Evolutionary conservation across 2,329 filamentous ascomycete species (phyloP).

Genomic region (Colletotrichum incanum): DNA sequence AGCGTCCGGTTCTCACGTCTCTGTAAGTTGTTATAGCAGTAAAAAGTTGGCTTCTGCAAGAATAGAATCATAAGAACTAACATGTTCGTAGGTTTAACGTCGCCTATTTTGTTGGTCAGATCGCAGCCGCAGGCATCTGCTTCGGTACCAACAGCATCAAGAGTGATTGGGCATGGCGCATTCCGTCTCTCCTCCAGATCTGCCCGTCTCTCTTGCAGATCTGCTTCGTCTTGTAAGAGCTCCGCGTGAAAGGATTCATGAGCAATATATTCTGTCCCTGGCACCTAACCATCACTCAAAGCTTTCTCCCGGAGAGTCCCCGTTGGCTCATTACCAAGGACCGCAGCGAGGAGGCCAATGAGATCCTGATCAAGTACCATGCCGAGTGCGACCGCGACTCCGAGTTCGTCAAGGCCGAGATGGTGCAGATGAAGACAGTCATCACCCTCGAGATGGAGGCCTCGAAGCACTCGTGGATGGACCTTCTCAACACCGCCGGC

Average conservation of each 20-base stretch:
- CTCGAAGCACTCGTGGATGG: constrained; percentile 67
- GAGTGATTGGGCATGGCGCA: constrained; percentile 60
- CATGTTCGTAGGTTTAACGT: constrained; percentile 63
- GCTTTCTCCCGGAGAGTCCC: constrained; percentile 52
- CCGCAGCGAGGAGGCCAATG: constrained; percentile 51
- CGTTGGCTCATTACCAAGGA: constrained; percentile 53
- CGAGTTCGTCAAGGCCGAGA: constrained; percentile 71
- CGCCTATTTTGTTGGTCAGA: constrained; percentile 68
- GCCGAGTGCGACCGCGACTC: constrained; percentile 67
- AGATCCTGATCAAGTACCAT: constrained; percentile 59
- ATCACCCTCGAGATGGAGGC: constrained; percentile 69
- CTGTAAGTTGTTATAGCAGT: constrained; percentile 48
- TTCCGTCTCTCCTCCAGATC: constrained; percentile 64
- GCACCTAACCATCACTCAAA: constrained; percentile 49
- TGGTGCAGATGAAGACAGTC: constrained; percentile 72
- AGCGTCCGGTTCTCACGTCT: constrained; percentile 71
- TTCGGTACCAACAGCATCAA: constrained; percentile 62
- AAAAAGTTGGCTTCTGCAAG: no score
- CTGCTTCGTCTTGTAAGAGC: constrained; percentile 58
- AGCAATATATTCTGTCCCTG: not conserved
- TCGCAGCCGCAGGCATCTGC: constrained; percentile 65
- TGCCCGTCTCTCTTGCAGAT: constrained; percentile 60
- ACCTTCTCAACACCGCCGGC: constrained; percentile 65
- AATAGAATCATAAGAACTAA: not conserved
- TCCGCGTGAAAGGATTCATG: not conserved